phyloP scores from a whole-genome alignment of 1,284 basidiomycete genomes.

The Moniliophthora roreri region DNA sequence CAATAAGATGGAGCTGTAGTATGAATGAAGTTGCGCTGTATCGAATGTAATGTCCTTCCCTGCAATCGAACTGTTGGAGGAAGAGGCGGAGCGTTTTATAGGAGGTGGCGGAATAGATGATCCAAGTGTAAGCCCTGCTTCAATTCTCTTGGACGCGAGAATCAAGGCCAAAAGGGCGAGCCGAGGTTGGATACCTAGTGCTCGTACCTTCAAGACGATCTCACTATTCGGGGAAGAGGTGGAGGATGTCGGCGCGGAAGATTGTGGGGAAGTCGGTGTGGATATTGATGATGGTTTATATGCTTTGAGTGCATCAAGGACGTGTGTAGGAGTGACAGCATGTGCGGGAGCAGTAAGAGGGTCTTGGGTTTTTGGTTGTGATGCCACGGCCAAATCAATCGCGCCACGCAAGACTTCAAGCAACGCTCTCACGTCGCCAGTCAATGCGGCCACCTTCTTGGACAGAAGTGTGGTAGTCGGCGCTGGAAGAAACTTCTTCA shows the following conservation, averaged over 20 bases:
- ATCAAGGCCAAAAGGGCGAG: constrained; percentile 64
- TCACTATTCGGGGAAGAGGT: constrained; percentile 51
- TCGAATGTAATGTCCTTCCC: constrained; percentile 44
- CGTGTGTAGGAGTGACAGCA: constrained; percentile 58
- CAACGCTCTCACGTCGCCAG: constrained; percentile 75
- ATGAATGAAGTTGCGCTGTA: constrained; percentile 57
- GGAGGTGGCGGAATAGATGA: constrained; percentile 38
- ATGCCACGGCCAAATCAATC: constrained; percentile 59
- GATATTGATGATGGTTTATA: constrained; percentile 56
- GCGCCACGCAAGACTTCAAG: constrained; percentile 78
- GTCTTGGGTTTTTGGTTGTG: constrained; percentile 28
- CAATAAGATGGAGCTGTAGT: constrained; percentile 59
- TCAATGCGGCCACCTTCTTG: constrained; percentile 75
- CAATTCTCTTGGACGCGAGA: constrained; percentile 60
- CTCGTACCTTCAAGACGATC: constrained; percentile 59
- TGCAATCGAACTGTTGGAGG: constrained; percentile 20
- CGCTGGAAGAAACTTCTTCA: constrained; percentile 58
- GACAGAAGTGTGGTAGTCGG: constrained; percentile 65
- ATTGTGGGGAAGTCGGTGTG: constrained; percentile 22
- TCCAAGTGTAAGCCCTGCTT: constrained; percentile 53
- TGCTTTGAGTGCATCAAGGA: constrained; percentile 69
- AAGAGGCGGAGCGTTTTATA: constrained; percentile 50
- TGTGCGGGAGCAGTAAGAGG: constrained; percentile 41
- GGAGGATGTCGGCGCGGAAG: constrained; percentile 19
- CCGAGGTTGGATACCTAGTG: constrained; percentile 70